phyloP scores from a whole-genome alignment of 495 filamentous ascomycete species.

The Cercophora scortea region DNA sequence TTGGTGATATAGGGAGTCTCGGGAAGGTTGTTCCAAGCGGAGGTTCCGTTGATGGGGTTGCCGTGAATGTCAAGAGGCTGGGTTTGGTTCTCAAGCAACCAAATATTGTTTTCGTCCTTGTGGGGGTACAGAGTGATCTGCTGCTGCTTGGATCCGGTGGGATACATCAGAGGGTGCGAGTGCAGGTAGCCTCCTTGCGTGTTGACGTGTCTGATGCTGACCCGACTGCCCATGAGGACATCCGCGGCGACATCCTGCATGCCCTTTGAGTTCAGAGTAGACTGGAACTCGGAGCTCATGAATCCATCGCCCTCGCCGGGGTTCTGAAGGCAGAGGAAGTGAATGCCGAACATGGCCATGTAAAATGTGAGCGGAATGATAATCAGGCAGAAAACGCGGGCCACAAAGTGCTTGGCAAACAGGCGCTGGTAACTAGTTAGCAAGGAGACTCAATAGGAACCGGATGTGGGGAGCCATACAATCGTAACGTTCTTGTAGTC shows the following conservation, averaged over 20 bases:
- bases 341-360: conserved; percentile 90
- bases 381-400: conserved; percentile 86
- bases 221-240: conserved; percentile 77
- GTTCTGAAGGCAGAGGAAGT: conserved; percentile 87
- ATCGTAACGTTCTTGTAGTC: conserved; percentile 78
- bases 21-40: conserved; percentile 72
- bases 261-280: conserved; percentile 88
- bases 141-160: conserved; percentile 93
- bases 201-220: conserved; percentile 85
- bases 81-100: conserved; percentile 89
- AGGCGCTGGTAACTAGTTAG: conserved; percentile 35
- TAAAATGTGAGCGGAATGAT: conserved; percentile 86
- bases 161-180: conserved; percentile 96
- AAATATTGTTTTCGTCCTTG: conserved; percentile 98
- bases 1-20: conserved; percentile 66
- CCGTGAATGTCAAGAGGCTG: conserved; percentile 75
- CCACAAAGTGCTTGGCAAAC: conserved; percentile 93
- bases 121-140: conserved; percentile 97
- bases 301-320: conserved; percentile 97
- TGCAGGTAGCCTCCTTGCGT: conserved; percentile 97
- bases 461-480: too few species aligned
- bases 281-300: conserved; percentile 99
- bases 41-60: conserved; percentile 64
- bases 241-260: conserved; percentile 95
- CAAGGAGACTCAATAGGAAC: too few species aligned